phyloP scores from a whole-genome alignment of 2,329 filamentous ascomycete species.

The Trichoderma brevicompactum region DNA sequence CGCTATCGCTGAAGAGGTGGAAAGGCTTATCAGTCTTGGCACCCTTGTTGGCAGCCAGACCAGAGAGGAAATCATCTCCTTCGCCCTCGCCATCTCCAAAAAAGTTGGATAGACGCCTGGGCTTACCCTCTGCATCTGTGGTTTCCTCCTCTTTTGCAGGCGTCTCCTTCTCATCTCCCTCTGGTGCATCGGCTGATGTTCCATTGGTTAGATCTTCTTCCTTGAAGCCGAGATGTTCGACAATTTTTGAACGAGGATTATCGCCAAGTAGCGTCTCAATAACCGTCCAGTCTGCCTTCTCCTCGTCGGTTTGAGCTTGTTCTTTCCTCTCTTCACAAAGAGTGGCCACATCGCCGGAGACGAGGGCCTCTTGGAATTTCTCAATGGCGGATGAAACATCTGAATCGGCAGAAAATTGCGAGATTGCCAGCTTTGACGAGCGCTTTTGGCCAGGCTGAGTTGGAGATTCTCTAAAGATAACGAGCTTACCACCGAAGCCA shows the following conservation, averaged over 20 bases:
- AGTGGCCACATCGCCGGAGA: constrained; percentile 73
- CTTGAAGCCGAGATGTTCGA: constrained; percentile 88
- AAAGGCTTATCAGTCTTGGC: constrained; percentile 95
- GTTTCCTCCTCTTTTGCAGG: constrained; percentile 40
- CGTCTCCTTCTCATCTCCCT: constrained; percentile 40
- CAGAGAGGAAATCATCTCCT: constrained; percentile 83
- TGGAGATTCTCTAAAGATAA: constrained; percentile 69
- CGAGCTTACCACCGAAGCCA: constrained; percentile 91
- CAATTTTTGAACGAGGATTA: constrained; percentile 82
- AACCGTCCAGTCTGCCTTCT: constrained; percentile 95
- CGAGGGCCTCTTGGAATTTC: constrained; percentile 82
- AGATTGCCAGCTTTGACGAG: constrained; percentile 79
- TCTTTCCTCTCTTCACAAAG: constrained; percentile 82
- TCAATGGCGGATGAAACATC: constrained; percentile 82
- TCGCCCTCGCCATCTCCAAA: constrained; percentile 72
- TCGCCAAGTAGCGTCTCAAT: constrained; percentile 85
- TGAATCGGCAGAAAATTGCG: constrained; percentile 86
- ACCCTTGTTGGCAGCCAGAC: constrained; percentile 83
- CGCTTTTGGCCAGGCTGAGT: constrained; percentile 65
- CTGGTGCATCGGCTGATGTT: constrained; percentile 41
- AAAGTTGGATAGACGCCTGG: constrained; percentile 74
- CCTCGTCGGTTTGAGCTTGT: constrained; percentile 79
- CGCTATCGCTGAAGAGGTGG: constrained; percentile 81
- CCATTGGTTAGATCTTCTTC: constrained; percentile 61
- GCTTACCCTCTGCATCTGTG: constrained; percentile 47